Evolutionary conservation across 805 yeast genomes (phyloP), one percentile per base, ranked within the genome.

Genomic region (Grigorovia yakushimaensis): DNA sequence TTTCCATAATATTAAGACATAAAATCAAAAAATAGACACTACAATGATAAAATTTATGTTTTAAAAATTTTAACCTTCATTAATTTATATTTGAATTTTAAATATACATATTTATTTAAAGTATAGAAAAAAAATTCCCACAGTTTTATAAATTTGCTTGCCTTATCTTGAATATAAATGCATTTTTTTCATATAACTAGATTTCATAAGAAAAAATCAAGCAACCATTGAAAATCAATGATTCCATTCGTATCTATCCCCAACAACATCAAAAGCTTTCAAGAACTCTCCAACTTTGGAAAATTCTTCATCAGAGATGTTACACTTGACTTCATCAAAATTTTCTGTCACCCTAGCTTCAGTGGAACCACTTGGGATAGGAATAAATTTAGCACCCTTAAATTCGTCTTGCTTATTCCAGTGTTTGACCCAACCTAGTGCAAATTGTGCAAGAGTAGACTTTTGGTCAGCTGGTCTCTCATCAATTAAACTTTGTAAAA

Each of bases 341-440:
- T 87, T 88, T 59, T 78, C 84, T 42, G 72, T 70, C 17, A 83
- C 78, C 61, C 86, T 80, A 10, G 64, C 69, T 3, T 67, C 62
- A 37, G 81, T 75, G 6, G 88, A 74, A 3, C 86, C 81, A 46
- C 89, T 82, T 19, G 96, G 96, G 61, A 88, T 84, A 33, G 96
- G 94, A 42, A 88, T 59, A 41, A 86, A 72, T 49, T 67, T 70
- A 22, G 88, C 76, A 17, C 55, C 54, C 7, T 55, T 40, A 46
- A 69, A 72, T 45, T 69, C 67, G 9, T 52, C 27, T 39, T 66
- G 65, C 20, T 49, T 23, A 49, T 69, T 68, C 48, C 66, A 65
- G 45, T 75, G 72, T 47, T 73, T 66, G 47, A 79, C 65, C 79
- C 86, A 86, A 2, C 87, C 81, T 20, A 88, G 63, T 3, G 88